Conservation (phyloP, 805 yeast species). For the Metschnikowia rubicola region DNA sequence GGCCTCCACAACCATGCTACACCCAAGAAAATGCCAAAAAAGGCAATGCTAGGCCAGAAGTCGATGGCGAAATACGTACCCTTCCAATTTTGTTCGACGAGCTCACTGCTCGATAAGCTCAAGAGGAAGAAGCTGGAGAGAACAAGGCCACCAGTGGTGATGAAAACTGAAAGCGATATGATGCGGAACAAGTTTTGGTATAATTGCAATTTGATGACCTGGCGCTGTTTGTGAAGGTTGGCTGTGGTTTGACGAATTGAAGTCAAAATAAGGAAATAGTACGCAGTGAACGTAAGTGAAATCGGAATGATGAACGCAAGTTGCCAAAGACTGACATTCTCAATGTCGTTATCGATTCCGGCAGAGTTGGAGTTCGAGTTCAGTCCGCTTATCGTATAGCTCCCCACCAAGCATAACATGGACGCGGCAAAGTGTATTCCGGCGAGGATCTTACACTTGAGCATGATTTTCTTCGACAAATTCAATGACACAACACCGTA, state of each 20-base stretch:
- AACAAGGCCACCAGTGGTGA: conserved; percentile 67
- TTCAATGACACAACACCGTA: conserved; percentile 92
- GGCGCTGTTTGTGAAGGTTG: conserved; percentile 78
- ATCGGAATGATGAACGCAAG: conserved; percentile 69
- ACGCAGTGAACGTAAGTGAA: conserved; percentile 61
- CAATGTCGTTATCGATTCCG: conserved; percentile 57
- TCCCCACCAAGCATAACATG: conserved; percentile 32
- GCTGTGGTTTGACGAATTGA: conserved; percentile 74
- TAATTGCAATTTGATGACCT: conserved; percentile 84
- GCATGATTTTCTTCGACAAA: conserved; percentile 71
- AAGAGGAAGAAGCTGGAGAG: conserved; percentile 67
- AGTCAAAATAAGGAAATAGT: conserved; percentile 71
- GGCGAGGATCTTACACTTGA: conserved; percentile 46
- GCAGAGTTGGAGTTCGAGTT: conserved; percentile 22
- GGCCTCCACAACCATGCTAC: conserved; percentile 97
- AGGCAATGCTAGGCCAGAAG: conserved; percentile 92
- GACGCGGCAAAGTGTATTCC: conserved; percentile 36
- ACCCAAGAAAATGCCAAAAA: conserved; percentile 76
- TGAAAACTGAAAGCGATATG: conserved; percentile 66
- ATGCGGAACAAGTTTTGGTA: conserved; percentile 75
- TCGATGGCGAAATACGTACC: conserved; percentile 82
- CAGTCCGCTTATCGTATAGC: conserved; percentile 29
- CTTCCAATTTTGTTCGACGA: conserved; percentile 89
- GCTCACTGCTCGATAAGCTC: conserved; percentile 69
- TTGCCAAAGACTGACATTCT: conserved; percentile 47